Base-by-base conservation (phyloP, 208 protist species). In the Polymyxa betae region DNA sequence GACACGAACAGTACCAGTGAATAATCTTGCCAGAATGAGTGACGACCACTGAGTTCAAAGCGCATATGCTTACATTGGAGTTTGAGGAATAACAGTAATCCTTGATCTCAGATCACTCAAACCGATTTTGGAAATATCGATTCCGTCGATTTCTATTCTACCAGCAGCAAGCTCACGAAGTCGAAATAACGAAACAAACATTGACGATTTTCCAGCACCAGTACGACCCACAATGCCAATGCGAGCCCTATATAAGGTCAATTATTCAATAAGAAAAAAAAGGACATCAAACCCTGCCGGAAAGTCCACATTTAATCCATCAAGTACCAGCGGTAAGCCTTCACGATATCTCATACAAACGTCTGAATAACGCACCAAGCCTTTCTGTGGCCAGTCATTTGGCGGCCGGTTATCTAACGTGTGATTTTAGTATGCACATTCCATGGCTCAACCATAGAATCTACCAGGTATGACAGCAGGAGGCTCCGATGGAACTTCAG, bases 181-280 rank as follows among this genome's bases (percentile, higher is more conserved):
- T 38, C 97, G 93, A 91, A 98, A 97, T 29, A 98, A 29, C 44
- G 95, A 92, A 0, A 95, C 0, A 35, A 88, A 38, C 90, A 94
- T 24, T 29, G 92, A 88, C 29, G 91, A 92, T 88, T 97, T 97
- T 78, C 96, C 96, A 35, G 92, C 68, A 72, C 96, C 96, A 5
- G 96, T 97, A 45, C 96, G 93, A 38, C 96, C 96, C 38, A 96
- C 94, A 77, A 98, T 94, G 72, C 96, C 96, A 54, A 97, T 92
- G 92, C 96, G 96, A 78, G 95, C 92, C 10, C 49, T 60, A 60
- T 60, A 60, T 60, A 60, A 60, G 49, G 5, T 60, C 12, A 60
- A 29, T 29, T 60, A 29, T 5, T 5, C 24, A 5, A 60, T 29
- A 5, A 24, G 12, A 5, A 24, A 29, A 60, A 60, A 60, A 5